Percentiles rank a stretch among this genome's conserved stretches.
Evolutionary conservation across 768 basidiomycete species (phyloP).

Genomic region (Tylopilus rubrobrunneus): DNA sequence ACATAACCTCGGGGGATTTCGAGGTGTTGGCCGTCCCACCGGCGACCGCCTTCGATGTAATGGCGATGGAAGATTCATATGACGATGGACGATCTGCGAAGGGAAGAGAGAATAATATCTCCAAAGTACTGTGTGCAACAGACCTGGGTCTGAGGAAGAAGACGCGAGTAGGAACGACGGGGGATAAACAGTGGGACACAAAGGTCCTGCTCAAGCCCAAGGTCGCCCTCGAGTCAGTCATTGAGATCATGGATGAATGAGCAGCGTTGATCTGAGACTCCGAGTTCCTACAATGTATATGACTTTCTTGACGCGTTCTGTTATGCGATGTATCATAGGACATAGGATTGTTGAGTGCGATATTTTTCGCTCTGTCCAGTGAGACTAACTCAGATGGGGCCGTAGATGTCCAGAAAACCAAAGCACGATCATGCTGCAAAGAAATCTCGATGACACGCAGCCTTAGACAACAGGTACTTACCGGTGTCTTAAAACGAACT

Average conservation of each 20-base stretch:
- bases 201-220: slow-evolving; percentile 37
- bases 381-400: too few relatives aligned
- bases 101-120: not conserved
- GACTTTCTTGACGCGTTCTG: not conserved
- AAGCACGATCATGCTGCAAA: too few relatives aligned
- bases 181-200: slow-evolving; percentile 29
- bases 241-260: slow-evolving; percentile 33
- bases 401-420: too few relatives aligned
- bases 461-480: too few relatives aligned
- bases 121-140: slow-evolving; percentile 28
- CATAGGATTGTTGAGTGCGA: not conserved
- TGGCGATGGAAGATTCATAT: slow-evolving; percentile 31
- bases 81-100: slow-evolving; percentile 22
- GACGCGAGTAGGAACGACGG: slow-evolving; percentile 21
- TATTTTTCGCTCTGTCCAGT: too few relatives aligned
- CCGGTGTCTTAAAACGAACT: too few relatives aligned
- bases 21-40: slow-evolving; percentile 28
- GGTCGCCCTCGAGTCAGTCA: slow-evolving; percentile 36
- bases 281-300: not conserved
- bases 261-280: not conserved
- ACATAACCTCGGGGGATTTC: slow-evolving; percentile 30
- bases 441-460: too few relatives aligned
- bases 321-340: not conserved
- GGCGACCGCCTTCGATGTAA: slow-evolving; percentile 22
- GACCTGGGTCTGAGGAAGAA: slow-evolving; percentile 35